phyloP scores from a whole-genome alignment of 805 yeast species.

The Lipomyces anomalus region DNA sequence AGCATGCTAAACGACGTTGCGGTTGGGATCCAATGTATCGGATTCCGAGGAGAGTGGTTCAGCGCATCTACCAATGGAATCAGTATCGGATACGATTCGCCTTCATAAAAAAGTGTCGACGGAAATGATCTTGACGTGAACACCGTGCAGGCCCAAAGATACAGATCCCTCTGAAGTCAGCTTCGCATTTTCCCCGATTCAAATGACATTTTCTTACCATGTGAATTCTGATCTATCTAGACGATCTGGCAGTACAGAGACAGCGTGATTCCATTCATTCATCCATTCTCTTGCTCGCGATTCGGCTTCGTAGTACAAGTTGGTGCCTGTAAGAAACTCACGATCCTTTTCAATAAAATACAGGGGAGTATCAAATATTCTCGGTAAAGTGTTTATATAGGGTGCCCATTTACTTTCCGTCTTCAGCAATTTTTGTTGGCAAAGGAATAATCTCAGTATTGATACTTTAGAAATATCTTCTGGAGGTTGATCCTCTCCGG shows the following conservation, averaged over 20 bases:
- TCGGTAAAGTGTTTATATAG: constrained; percentile 48
- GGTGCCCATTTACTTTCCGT: constrained; percentile 35
- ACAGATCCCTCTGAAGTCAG: constrained; percentile 31
- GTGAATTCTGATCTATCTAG: constrained; percentile 19
- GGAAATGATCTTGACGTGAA: constrained; percentile 81
- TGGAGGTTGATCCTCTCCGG: too few species aligned
- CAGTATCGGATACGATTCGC: constrained; percentile 50
- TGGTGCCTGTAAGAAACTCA: constrained; percentile 57
- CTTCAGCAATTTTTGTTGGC: constrained; percentile 9
- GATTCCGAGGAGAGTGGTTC: constrained; percentile 59
- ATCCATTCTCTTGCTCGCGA: constrained; percentile 43
- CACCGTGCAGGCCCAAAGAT: constrained; percentile 69
- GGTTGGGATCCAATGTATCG: constrained; percentile 56
- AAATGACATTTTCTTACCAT: constrained; percentile 4
- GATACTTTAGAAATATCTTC: too few species aligned
- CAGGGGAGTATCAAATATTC: constrained; percentile 53
- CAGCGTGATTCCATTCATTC: constrained; percentile 52
- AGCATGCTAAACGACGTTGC: constrained; percentile 39
- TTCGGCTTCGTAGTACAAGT: constrained; percentile 52
- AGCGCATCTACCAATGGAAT: constrained; percentile 73
- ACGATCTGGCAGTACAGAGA: constrained; percentile 10
- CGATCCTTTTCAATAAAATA: constrained; percentile 57
- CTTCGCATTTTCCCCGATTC: constrained; percentile 7
- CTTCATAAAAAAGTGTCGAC: constrained; percentile 43
- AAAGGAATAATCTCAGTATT: constrained; percentile 18